Conservation (phyloP, 495 filamentous ascomycete genomes). For the Hamigera avellanea region DNA sequence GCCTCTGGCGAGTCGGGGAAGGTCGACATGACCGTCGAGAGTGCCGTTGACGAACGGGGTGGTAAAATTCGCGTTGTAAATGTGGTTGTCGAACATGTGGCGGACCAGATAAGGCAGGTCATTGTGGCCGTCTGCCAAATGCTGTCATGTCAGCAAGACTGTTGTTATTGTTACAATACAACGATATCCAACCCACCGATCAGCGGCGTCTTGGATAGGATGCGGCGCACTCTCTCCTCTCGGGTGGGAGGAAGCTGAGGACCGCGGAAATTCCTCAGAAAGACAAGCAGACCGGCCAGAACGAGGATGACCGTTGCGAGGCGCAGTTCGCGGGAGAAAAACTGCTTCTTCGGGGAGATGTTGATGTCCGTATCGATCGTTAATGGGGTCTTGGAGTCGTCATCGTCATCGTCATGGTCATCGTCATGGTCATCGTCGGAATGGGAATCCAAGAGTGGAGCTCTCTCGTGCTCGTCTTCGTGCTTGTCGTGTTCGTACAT, state of each 20-base stretch:
- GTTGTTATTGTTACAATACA: too few relatives aligned
- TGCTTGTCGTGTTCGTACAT: too few relatives aligned
- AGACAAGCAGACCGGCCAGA: background rate
- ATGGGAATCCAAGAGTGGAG: background rate
- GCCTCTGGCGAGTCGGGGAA: constrained; percentile 47
- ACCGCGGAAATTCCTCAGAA: constrained; percentile 1
- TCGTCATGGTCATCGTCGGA: background rate
- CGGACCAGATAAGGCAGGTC: constrained; percentile 69
- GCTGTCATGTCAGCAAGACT: too few relatives aligned
- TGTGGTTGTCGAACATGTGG: constrained; percentile 57
- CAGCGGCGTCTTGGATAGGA: constrained; percentile 62
- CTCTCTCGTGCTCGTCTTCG: too few relatives aligned
- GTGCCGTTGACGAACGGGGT: constrained; percentile 54
- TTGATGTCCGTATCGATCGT: background rate
- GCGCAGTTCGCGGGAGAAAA: background rate
- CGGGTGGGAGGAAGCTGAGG: constrained; percentile 26
- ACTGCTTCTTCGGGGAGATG: background rate
- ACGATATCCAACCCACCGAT: constrained; percentile 45
- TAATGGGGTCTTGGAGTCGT: background rate
- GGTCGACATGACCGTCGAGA: constrained; percentile 63
- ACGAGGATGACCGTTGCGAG: background rate
- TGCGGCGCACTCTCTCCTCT: constrained; percentile 54
- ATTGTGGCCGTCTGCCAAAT: constrained; percentile 70
- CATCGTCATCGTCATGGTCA: too few relatives aligned
- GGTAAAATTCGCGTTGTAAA: constrained; percentile 65